A percentile compares a stretch with the other conserved stretches of the same genome.
phyloP scores from a whole-genome alignment of 495 filamentous ascomycete species.

The Penicilliopsis zonata region DNA sequence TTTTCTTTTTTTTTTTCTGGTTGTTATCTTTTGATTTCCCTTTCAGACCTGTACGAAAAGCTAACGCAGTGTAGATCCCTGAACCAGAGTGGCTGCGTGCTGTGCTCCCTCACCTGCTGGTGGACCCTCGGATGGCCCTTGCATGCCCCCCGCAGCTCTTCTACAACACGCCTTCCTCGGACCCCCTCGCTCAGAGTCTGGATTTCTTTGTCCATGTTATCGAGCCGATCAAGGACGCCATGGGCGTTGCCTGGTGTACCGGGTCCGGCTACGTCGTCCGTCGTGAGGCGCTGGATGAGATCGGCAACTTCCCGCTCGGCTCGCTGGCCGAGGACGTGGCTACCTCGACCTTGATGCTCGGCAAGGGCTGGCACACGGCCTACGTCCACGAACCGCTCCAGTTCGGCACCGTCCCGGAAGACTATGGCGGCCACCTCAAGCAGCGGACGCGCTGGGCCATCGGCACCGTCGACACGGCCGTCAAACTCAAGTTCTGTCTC shows the following conservation, averaged over 20 bases:
- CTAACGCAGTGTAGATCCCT: slow-evolving; percentile 40
- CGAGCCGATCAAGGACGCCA: slow-evolving; percentile 38
- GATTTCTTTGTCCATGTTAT: slow-evolving; percentile 36
- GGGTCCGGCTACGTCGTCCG: slow-evolving; percentile 41
- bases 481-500: slow-evolving; percentile 33
- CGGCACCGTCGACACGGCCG: slow-evolving; percentile 31
- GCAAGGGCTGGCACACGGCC: slow-evolving; percentile 38
- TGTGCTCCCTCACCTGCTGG: slow-evolving; percentile 33
- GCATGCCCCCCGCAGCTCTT: slow-evolving; percentile 42
- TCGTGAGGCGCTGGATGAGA: slow-evolving; percentile 34
- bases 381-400: slow-evolving; percentile 40
- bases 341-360: slow-evolving; percentile 33
- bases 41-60: too few relatives aligned
- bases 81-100: slow-evolving; percentile 40
- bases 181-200: slow-evolving; percentile 36
- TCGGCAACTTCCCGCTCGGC: slow-evolving; percentile 37
- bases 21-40: too few relatives aligned
- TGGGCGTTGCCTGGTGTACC: slow-evolving; percentile 38
- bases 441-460: slow-evolving; percentile 39
- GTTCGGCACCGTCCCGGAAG: slow-evolving; percentile 38
- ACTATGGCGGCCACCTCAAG: slow-evolving; percentile 35
- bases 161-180: slow-evolving; percentile 39
- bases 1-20: slow-evolving; percentile 1
- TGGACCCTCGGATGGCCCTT: slow-evolving; percentile 34
- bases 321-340: slow-evolving; percentile 40